A percentile compares a stretch with the other conserved stretches of the same genome.
phyloP scores from a whole-genome alignment of 306 rosid genomes.

The Bauhinia variegata region DNA sequence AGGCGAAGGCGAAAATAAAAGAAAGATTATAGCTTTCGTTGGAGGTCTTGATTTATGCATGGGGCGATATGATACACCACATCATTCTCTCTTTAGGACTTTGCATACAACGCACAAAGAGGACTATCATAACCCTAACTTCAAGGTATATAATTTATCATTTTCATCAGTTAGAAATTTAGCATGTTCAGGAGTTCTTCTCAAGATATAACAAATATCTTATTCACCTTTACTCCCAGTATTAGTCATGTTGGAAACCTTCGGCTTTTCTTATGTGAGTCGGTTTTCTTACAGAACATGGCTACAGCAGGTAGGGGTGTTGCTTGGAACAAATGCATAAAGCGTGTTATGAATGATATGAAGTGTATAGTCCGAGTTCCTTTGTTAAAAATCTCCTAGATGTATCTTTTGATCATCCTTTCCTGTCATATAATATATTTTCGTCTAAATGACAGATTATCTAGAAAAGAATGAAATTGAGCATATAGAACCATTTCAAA shows the following conservation, averaged over 20 bases:
- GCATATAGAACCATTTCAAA: constrained; percentile 9
- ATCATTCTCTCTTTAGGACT: constrained; percentile 68
- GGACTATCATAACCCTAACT: constrained; percentile 81
- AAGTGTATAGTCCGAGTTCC: no score
- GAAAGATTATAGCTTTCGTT: constrained; percentile 81
- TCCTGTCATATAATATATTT: not conserved
- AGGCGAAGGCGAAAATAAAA: constrained; percentile 57
- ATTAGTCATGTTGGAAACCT: no score
- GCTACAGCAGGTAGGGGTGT: not conserved
- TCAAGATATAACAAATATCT: not conserved
- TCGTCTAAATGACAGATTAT: not conserved
- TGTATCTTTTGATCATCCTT: no score
- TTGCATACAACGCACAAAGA: constrained; percentile 68
- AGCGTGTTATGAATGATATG: not conserved
- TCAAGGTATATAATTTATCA: constrained; percentile 48
- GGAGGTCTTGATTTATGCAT: constrained; percentile 92
- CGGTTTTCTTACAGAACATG: not conserved
- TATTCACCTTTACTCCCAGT: not conserved
- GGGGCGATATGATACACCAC: constrained; percentile 84
- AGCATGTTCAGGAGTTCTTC: not conserved
- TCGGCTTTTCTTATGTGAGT: not conserved
- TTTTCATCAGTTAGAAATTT: constrained; percentile 11
- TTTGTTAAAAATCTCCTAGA: not conserved
- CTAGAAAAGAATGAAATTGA: not conserved
- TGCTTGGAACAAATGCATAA: not conserved